Percentiles rank a stretch among this genome's conserved stretches.
Evolutionary conservation across 2,329 filamentous ascomycete genomes (phyloP).

Genomic region (Trichoderma lentiforme): DNA sequence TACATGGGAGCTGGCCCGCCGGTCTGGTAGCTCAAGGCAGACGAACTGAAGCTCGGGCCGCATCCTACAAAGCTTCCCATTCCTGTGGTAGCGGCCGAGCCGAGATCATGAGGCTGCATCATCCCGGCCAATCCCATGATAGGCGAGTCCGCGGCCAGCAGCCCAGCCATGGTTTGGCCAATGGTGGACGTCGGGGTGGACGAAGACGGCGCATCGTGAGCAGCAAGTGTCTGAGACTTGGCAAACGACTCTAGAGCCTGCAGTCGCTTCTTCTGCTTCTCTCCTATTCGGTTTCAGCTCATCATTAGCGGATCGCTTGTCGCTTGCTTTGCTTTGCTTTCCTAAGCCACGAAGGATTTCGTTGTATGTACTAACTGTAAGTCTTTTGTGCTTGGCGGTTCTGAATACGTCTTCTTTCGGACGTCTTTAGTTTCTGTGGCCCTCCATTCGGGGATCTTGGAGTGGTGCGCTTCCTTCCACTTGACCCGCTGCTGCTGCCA

Average conservation of each 20-base stretch:
- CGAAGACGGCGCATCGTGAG: not conserved
- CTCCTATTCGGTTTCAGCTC: conserved; percentile 21
- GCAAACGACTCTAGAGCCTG: conserved; percentile 25
- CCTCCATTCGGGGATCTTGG: not conserved
- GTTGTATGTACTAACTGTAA: conserved; percentile 35
- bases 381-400: conserved; percentile 49
- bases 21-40: not conserved
- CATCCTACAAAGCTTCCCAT: not conserved
- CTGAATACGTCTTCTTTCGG: conserved; percentile 27
- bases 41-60: not conserved
- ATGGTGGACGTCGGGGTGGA: not conserved
- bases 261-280: conserved; percentile 29
- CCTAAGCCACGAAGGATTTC: not conserved
- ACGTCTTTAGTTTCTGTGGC: not conserved
- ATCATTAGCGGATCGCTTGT: not conserved
- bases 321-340: not conserved
- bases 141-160: not conserved
- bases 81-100: not conserved
- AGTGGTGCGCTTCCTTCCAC: not conserved
- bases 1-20: not conserved
- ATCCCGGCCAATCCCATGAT: not conserved
- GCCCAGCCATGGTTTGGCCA: not conserved
- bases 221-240: not conserved
- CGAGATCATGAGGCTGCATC: not conserved
- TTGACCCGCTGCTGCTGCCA: not conserved